Evolutionary conservation across 2,329 filamentous ascomycete genomes (phyloP).

Genomic region (Paecilomyces sp.): DNA sequence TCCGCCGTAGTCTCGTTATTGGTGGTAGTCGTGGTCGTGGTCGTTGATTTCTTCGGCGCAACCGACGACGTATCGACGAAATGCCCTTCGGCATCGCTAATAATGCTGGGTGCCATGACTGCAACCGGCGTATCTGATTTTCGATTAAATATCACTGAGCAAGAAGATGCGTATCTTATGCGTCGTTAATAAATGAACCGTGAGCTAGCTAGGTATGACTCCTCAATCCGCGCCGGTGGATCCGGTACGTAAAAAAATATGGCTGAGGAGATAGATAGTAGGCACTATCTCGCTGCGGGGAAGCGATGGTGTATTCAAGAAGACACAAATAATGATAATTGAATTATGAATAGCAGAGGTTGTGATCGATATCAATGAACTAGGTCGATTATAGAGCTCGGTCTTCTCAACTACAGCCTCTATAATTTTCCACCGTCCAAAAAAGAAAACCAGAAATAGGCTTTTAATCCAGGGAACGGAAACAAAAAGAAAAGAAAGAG

Average conservation of each 20-base stretch:
- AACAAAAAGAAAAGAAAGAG: background rate
- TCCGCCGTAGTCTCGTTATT: background rate
- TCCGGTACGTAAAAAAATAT: background rate
- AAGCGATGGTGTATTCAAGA: background rate
- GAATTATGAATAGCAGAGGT: background rate
- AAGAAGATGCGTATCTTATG: background rate
- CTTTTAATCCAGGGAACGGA: background rate
- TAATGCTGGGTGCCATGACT: background rate
- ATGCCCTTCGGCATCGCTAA: background rate
- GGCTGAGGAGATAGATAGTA: background rate
- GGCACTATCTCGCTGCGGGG: background rate
- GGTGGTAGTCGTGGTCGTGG: background rate
- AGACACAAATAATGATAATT: background rate
- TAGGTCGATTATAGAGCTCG: background rate
- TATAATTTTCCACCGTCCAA: background rate
- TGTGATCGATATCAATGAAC: background rate
- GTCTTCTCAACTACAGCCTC: background rate
- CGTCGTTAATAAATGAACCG: background rate
- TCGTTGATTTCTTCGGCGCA: background rate
- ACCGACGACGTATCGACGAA: background rate
- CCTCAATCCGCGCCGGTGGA: background rate
- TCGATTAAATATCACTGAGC: background rate
- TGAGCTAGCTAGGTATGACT: background rate
- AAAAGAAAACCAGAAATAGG: background rate
- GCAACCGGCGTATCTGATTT: background rate